phyloP scores from a whole-genome alignment of 1,139 yeast species.

The Citeromyces hawaiiensis region DNA sequence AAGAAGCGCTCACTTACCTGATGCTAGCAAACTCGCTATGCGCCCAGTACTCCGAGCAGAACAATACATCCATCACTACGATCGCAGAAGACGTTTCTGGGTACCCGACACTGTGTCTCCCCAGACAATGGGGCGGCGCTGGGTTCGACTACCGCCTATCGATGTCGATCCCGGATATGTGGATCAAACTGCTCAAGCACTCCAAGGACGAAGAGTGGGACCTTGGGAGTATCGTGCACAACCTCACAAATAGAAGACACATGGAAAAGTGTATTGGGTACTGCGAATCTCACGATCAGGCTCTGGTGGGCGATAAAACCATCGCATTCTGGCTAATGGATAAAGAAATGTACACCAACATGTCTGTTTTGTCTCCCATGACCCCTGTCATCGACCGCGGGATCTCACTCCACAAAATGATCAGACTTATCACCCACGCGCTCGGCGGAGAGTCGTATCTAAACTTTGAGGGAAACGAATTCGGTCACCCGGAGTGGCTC shows the following conservation, averaged over 20 bases:
- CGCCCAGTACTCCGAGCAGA: slow-evolving; percentile 37
- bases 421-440: slow-evolving; percentile 72
- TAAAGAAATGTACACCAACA: slow-evolving; percentile 93
- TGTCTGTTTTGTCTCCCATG: slow-evolving; percentile 64
- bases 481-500: slow-evolving; percentile 98
- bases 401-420: slow-evolving; percentile 78
- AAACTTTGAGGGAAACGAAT: slow-evolving; percentile 95
- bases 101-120: slow-evolving; percentile 86
- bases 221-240: slow-evolving; percentile 63
- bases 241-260: slow-evolving; percentile 80
- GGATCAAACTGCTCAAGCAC: slow-evolving; percentile 90
- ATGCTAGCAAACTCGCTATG: slow-evolving; percentile 81
- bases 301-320: slow-evolving; percentile 93
- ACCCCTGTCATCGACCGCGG: slow-evolving; percentile 83
- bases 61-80: slow-evolving; percentile 42
- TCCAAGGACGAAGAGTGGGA: slow-evolving; percentile 86
- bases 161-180: slow-evolving; percentile 98
- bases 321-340: slow-evolving; percentile 98
- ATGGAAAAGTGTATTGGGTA: slow-evolving; percentile 85
- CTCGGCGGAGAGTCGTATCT: slow-evolving; percentile 95
- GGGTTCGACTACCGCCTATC: slow-evolving; percentile 91
- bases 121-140: slow-evolving; percentile 66
- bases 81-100: slow-evolving; percentile 98
- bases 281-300: slow-evolving; percentile 96
- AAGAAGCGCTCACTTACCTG: slow-evolving; percentile 75